A percentile compares a stretch with the other conserved stretches of the same genome.
These are phyloP conservation scores for Agrocybe praecox DNA, from an alignment of 768 basidiomycete genomes.

Conservation along the genomic window DNA sequence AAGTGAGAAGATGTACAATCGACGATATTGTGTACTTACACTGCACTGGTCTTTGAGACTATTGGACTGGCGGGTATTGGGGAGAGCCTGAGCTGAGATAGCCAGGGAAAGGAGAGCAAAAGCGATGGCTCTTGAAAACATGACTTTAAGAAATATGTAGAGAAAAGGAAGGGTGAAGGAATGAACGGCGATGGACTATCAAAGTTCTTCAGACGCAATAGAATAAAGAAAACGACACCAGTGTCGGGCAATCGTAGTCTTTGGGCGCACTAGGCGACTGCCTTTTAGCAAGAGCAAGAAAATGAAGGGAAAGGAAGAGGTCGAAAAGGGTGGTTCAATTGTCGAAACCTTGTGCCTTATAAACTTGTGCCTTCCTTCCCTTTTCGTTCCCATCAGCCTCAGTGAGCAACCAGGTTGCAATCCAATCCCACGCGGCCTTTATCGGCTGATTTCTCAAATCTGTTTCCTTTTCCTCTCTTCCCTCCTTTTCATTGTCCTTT, in stretches of 20 bases:
- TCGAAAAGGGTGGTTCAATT: constrained; percentile 13
- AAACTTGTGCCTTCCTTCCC: constrained; percentile 7
- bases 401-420: constrained; percentile 8
- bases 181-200: constrained; percentile 22
- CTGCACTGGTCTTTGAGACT: constrained; percentile 15
- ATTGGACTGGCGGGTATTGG: constrained; percentile 23
- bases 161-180: constrained; percentile 17
- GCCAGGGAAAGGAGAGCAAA: constrained; percentile 43
- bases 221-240: constrained; percentile 52
- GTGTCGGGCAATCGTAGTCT: constrained; percentile 51
- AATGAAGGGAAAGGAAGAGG: constrained; percentile 15
- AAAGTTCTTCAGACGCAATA: constrained; percentile 25
- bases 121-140: constrained; percentile 43
- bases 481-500: not conserved
- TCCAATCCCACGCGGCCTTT: constrained; percentile 9
- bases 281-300: constrained; percentile 24
- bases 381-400: constrained; percentile 12
- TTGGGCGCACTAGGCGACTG: constrained; percentile 46
- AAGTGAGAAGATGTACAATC: constrained; percentile 9
- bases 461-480: not conserved
- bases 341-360: constrained; percentile 16
- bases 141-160: constrained; percentile 25
- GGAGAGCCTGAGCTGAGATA: constrained; percentile 34
- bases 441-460: constrained; percentile 3
- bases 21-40: constrained; percentile 15